Percentiles rank a stretch among this genome's conserved stretches.
These are phyloP conservation scores for Petunia hybrid DNA, from an alignment of 305 asterid species.

Conservation along the genomic window DNA sequence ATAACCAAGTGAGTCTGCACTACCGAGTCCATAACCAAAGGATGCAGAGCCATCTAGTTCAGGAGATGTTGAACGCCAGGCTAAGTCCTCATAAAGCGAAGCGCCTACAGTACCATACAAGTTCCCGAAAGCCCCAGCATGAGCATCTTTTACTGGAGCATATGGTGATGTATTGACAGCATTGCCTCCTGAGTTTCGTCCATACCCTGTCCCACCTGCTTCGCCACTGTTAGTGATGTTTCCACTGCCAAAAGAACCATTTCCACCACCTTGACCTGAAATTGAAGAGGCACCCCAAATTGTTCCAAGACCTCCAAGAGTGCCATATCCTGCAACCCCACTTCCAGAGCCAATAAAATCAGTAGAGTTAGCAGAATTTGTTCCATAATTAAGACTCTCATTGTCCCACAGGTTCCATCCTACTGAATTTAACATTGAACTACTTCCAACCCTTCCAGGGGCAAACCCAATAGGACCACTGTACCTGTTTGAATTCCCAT, in stretches of 20 bases:
- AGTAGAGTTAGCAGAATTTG: slow-evolving; percentile 35
- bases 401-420: slow-evolving; percentile 40
- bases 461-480: slow-evolving; percentile 25
- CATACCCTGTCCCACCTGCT: slow-evolving; percentile 33
- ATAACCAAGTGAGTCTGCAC: slow-evolving; percentile 49
- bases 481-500: slow-evolving; percentile 38
- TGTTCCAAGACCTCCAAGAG: slow-evolving; percentile 36
- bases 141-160: slow-evolving; percentile 29
- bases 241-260: slow-evolving; percentile 30
- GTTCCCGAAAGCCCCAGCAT: slow-evolving; percentile 28
- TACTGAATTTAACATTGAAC: slow-evolving; percentile 33
- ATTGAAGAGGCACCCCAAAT: slow-evolving; percentile 40
- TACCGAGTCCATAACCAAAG: slow-evolving; percentile 50
- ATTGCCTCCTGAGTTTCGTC: slow-evolving; percentile 29
- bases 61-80: slow-evolving; percentile 57
- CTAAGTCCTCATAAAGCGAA: slow-evolving; percentile 49
- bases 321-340: slow-evolving; percentile 26
- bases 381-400: slow-evolving; percentile 29
- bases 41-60: slow-evolving; percentile 50
- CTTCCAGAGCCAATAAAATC: slow-evolving; percentile 36
- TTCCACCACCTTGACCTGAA: slow-evolving; percentile 36
- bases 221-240: slow-evolving; percentile 31
- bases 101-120: slow-evolving; percentile 43
- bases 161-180: slow-evolving; percentile 35
- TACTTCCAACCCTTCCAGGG: slow-evolving; percentile 24